Evolutionary conservation across 2,329 filamentous ascomycete genomes (phyloP).

Genomic region (Colletotrichum filicis): DNA sequence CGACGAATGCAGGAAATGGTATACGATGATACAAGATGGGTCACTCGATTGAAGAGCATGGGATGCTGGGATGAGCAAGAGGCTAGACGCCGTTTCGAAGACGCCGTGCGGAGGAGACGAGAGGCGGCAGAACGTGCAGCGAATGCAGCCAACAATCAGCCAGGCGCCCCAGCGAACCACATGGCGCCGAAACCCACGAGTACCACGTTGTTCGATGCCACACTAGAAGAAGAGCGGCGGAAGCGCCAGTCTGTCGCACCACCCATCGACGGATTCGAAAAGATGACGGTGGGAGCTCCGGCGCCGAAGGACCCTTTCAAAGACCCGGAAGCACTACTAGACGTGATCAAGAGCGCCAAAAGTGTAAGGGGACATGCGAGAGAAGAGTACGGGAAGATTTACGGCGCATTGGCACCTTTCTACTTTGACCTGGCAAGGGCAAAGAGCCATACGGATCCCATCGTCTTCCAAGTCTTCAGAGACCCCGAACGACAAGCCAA

Average conservation of each 20-base stretch:
- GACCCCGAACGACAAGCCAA: conserved; percentile 91
- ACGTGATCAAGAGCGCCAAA: conserved; percentile 74
- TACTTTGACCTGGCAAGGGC: conserved; percentile 84
- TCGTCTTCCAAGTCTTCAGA: conserved; percentile 86
- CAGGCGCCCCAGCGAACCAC: conserved; percentile 36
- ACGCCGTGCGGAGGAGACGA: conserved; percentile 69
- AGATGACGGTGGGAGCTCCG: conserved; percentile 67
- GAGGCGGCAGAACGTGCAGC: conserved; percentile 59
- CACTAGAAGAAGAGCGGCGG: conserved; percentile 71
- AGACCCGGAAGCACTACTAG: conserved; percentile 74
- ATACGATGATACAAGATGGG: conserved; percentile 97
- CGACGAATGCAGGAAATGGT: conserved; percentile 96
- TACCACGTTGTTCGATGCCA: conserved; percentile 80
- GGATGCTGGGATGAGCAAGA: conserved; percentile 92
- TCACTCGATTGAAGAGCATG: conserved; percentile 86
- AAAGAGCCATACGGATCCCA: conserved; percentile 80
- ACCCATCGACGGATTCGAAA: conserved; percentile 79
- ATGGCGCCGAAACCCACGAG: conserved; percentile 45
- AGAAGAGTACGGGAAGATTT: conserved; percentile 90
- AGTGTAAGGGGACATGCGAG: conserved; percentile 88
- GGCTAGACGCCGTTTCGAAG: conserved; percentile 83
- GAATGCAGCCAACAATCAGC: conserved; percentile 36
- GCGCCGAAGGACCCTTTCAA: conserved; percentile 57
- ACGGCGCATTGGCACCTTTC: conserved; percentile 87
- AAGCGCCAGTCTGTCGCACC: conserved; percentile 48